Base-by-base conservation (phyloP, 805 yeast genomes). In the Candida yuanshanica region DNA sequence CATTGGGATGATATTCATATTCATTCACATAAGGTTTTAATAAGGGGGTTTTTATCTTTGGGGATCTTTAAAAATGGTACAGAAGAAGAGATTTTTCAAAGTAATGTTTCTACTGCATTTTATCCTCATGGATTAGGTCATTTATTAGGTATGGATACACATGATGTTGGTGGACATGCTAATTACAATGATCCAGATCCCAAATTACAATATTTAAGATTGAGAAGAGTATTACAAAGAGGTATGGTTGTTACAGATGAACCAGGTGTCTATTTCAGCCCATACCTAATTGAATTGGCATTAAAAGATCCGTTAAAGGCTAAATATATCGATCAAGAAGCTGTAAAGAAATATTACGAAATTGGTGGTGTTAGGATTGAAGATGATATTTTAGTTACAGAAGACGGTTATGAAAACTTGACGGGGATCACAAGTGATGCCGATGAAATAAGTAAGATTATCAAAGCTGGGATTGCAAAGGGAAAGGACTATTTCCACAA, bases 311-410 rank as follows among this genome's bases (percentile, higher is more conserved):
- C 58, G 4, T 52, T 58, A 13, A 62, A 63, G 33, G 48, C 50
- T 3, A 58, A 64, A 35, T 53, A 49, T 40, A 81, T 91, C 43
- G 71, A 88, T 53, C 59, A 63, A 48, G 79, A 75, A 0, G 79
- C 83, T 7, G 68, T 91, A 46, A 79, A 85, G 42, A 80, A 77
- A 54, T 91, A 89, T 63, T 77, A 83, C 82, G 76, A 82, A 50
- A 77, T 93, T 42, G 99, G 99, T n/a, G 99, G 99, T 35, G 96
- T 91, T 6, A 78, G 99, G 62, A 88, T 91, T 43, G 99, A 91
- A 63, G 99, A 91, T 59, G 97, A 91, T 57, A 74, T 93, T 33
- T 65, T 87, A 35, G 82, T 91, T 23, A 86, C 95, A 2, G 70
- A 71, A 36, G 66, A 65, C 40, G 98, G 98, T 0, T 78, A 64